Percentiles rank a stretch among this genome's conserved stretches.
Conservation (phyloP, 2,329 filamentous ascomycete genomes). For the Aspergillus versicolor region DNA sequence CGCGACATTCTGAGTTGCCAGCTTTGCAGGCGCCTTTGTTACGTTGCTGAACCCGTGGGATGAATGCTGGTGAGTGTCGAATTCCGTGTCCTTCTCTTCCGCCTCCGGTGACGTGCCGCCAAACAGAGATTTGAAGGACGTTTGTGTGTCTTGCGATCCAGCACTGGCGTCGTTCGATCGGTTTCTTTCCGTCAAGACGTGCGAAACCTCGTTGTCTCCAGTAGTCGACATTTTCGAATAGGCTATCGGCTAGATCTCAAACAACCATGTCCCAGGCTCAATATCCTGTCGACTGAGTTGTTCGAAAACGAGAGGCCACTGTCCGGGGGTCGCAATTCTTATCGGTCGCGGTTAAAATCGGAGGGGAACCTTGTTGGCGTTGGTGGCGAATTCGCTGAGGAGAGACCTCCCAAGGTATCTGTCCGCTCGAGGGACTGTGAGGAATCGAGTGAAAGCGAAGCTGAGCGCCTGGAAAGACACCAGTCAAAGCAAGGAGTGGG, state of each 20-base stretch:
- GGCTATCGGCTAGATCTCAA: not conserved
- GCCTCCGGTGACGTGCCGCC: conserved; percentile 16
- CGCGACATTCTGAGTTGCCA: conserved; percentile 75
- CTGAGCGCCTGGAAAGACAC: not conserved
- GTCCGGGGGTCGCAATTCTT: not conserved
- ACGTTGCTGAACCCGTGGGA: conserved; percentile 33
- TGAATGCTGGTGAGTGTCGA: conserved; percentile 24
- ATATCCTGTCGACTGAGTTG: not conserved
- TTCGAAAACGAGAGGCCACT: not conserved
- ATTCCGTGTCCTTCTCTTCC: conserved; percentile 20
- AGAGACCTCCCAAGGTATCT: not conserved
- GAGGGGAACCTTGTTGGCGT: not conserved
- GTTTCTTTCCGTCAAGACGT: conserved; percentile 6
- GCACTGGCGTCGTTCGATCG: not conserved
- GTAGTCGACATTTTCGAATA: not conserved
- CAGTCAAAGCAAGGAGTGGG: not conserved
- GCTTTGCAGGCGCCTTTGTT: conserved; percentile 52
- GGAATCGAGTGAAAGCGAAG: not conserved
- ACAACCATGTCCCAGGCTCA: not conserved
- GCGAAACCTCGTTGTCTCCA: not conserved
- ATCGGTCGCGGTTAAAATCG: not conserved
- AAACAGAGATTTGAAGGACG: conserved; percentile 22
- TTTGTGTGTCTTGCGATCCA: conserved; percentile 4
- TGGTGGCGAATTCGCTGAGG: conserved; percentile 1
- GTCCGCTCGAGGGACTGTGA: not conserved